Base-by-base conservation (phyloP, 192 early-diverging fungal species). In the Podochytrium sp. region DNA sequence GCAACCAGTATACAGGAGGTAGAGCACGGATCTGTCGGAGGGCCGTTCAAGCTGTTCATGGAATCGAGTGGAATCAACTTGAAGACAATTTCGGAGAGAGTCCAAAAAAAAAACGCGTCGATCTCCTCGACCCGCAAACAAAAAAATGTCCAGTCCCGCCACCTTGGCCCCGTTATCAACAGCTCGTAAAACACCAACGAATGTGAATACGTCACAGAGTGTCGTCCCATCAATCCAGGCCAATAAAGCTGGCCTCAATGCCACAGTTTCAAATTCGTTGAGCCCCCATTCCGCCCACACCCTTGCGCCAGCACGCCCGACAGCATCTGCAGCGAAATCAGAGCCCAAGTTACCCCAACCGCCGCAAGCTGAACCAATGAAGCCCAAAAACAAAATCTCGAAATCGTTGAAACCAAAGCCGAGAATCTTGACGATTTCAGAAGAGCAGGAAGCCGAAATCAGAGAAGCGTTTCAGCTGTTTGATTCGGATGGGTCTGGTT, bases 381-480 rank as follows among this genome's bases (percentile, higher is more conserved):
- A 55, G 23, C 56, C 56, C 23, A 65, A 75, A 42, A 65, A 57
- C 16, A 59, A 32, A 40, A 5, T 37, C 1, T 20, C 27, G 37
- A 42, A 52, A 38, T 58, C 64, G 3, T 32, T n/a, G 18, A 66
- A 66, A 33, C 61, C 61, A 41, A 75, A 67, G 37, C 74, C 29
- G 12, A 29, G 74, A 3, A 25, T 59, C 1, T 42, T 75, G 40
- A 18, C 25, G 3, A 20, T 75, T 10, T 57, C 85, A 6, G 49
- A 65, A 37, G 86, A 88, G 42, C 86, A 87, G 62, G 78, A 87
- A 42, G 74, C 87, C 41, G 89, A 90, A 60, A 86, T 89, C 66
- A 58, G 79, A 20, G 86, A 90, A 75, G 89, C 89, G 20, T 90
- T 90, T 76, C 84, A 91, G 41, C 69, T 91, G 70, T 91, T 91